These are phyloP conservation scores for Fusarium clavum DNA, from an alignment of 2,329 filamentous ascomycete species.

Conservation along the genomic window DNA sequence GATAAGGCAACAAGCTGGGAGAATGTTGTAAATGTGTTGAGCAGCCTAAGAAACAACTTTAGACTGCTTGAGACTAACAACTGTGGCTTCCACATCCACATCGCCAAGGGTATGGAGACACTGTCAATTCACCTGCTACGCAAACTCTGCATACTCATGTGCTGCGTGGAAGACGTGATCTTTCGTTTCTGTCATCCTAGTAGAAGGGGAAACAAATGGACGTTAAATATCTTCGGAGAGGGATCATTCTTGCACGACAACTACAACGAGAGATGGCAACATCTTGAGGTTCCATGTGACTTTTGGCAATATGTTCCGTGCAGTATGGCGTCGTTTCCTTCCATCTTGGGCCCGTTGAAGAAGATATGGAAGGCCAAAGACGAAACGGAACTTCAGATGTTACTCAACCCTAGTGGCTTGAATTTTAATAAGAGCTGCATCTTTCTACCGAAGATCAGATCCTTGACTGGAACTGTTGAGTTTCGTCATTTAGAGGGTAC, in stretches of 20 bases:
- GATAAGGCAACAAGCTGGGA: slow-evolving; percentile 31
- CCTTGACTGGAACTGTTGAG: slow-evolving; percentile 27
- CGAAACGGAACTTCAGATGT: background rate
- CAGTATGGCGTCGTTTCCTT: background rate
- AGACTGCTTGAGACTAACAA: slow-evolving; percentile 8
- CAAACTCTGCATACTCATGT: slow-evolving; percentile 26
- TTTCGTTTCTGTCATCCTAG: slow-evolving; percentile 24
- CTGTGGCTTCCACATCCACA: slow-evolving; percentile 37
- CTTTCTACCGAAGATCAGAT: background rate
- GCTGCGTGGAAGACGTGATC: slow-evolving; percentile 31
- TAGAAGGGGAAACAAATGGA: background rate
- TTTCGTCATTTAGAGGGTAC: slow-evolving; percentile 38
- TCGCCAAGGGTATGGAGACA: slow-evolving; percentile 24
- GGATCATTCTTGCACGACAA: background rate
- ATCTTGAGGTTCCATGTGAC: background rate
- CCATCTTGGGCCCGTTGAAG: slow-evolving; percentile 10
- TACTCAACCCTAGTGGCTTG: background rate
- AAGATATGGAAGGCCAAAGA: slow-evolving; percentile 13
- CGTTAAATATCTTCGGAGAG: background rate
- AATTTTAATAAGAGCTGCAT: slow-evolving; percentile 8
- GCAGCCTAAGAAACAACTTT: slow-evolving; percentile 22
- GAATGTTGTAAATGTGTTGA: slow-evolving; percentile 26
- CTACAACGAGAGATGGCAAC: background rate
- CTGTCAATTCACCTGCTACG: slow-evolving; percentile 17
- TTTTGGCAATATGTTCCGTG: slow-evolving; percentile 23